Evolutionary conservation across 2,329 filamentous ascomycete genomes (phyloP).

Genomic region (Graphilbum ipis-grandicollis): DNA sequence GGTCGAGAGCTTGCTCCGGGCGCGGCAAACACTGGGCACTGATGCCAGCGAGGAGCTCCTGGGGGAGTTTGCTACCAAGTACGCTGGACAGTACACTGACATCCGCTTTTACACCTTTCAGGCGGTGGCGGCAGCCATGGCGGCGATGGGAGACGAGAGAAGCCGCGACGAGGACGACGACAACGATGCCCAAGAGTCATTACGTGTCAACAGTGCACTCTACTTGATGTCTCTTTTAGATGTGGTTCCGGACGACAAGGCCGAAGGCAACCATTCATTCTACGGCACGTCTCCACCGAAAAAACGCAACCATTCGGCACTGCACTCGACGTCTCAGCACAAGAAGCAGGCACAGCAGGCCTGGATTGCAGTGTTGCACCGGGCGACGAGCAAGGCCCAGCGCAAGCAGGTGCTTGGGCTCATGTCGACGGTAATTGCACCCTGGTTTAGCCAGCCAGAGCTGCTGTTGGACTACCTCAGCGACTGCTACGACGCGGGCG

Average conservation of each 20-base stretch:
- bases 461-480: constrained; percentile 91
- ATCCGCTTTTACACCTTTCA: constrained; percentile 70
- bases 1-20: constrained; percentile 37
- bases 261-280: too few species aligned
- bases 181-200: constrained; percentile 6
- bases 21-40: constrained; percentile 16
- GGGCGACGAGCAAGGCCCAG: constrained; percentile 51
- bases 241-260: constrained; percentile 50
- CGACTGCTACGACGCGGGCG: constrained; percentile 78
- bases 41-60: constrained; percentile 25
- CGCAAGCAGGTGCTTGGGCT: constrained; percentile 62
- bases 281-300: too few species aligned
- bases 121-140: constrained; percentile 27
- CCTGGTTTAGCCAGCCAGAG: constrained; percentile 80
- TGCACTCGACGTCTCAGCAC: constrained; percentile 50
- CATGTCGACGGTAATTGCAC: constrained; percentile 63
- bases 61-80: constrained; percentile 61
- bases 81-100: constrained; percentile 65
- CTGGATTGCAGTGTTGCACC: constrained; percentile 63
- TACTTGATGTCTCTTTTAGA: constrained; percentile 50
- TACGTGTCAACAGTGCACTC: constrained; percentile 34
- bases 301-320: constrained; percentile 48
- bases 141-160: neutral
- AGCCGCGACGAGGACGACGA: neutral
- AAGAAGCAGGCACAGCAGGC: constrained; percentile 71